A percentile compares a stretch with the other conserved stretches of the same genome.
Evolutionary conservation across 441 rosid genomes (phyloP).

Genomic region (Kokia cookei): DNA sequence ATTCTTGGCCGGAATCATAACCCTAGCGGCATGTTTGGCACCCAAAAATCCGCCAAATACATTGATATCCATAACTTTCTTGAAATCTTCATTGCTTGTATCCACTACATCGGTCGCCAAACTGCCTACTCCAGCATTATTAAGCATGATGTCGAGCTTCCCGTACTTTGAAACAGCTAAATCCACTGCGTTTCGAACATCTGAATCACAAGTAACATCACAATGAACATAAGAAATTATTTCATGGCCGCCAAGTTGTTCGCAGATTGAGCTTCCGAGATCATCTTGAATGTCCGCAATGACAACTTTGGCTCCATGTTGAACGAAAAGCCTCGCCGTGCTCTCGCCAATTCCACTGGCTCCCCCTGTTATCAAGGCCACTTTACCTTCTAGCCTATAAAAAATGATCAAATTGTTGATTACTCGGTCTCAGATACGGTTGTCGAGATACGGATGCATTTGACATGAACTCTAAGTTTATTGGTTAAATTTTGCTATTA

Average conservation of each 20-base stretch:
- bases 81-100: slow-evolving; percentile 21
- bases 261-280: neutral
- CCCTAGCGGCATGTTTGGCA: slow-evolving; percentile 40
- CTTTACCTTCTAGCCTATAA: neutral
- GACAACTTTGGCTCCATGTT: neutral
- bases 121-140: slow-evolving; percentile 20
- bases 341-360: neutral
- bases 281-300: neutral
- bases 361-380: neutral
- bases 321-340: neutral
- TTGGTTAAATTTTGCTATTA: too few species aligned
- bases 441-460: too few species aligned
- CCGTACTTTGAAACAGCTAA: slow-evolving; percentile 26
- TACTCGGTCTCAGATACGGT: too few species aligned
- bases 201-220: slow-evolving; percentile 17
- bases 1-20: slow-evolving; percentile 30
- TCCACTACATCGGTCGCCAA: slow-evolving; percentile 26
- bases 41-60: slow-evolving; percentile 31
- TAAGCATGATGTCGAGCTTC: slow-evolving; percentile 36
- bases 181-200: slow-evolving; percentile 26
- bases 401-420: neutral
- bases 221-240: slow-evolving; percentile 6
- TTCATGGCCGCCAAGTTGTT: neutral
- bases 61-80: slow-evolving; percentile 30
- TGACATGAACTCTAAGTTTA: too few species aligned